A percentile compares a stretch with the other conserved stretches of the same genome.
These are phyloP conservation scores for Graphilbum ipis-grandicollis DNA, from an alignment of 2,329 filamentous ascomycete species.

Conservation along the genomic window DNA sequence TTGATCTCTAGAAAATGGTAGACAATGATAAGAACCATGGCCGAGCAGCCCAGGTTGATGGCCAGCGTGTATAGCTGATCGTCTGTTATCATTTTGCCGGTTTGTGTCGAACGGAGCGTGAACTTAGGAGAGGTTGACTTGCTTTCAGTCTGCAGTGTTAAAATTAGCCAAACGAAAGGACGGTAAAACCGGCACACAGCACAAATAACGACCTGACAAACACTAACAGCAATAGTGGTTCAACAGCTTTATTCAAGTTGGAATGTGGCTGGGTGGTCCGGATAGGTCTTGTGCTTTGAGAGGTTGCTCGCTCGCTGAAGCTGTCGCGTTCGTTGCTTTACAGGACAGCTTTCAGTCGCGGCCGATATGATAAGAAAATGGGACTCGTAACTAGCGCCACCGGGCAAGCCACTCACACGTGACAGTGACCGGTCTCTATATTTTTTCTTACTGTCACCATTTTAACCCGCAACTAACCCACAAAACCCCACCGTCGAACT, in stretches of 20 bases:
- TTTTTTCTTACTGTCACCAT: too few species aligned
- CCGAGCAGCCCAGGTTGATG: slow-evolving; percentile 75
- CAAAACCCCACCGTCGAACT: too few species aligned
- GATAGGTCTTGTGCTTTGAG: neutral
- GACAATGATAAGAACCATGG: slow-evolving; percentile 83
- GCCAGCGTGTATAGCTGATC: slow-evolving; percentile 77
- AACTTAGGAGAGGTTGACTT: too few species aligned
- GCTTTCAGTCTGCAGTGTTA: too few species aligned
- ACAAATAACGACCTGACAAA: too few species aligned
- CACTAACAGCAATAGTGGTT: too few species aligned
- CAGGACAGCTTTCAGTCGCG: slow-evolving; percentile 1
- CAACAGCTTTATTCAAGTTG: neutral
- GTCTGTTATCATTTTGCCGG: slow-evolving; percentile 76
- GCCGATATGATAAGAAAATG: neutral
- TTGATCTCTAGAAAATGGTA: slow-evolving; percentile 98
- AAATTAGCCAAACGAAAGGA: too few species aligned
- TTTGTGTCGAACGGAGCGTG: neutral
- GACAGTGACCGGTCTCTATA: too few species aligned
- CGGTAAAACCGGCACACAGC: too few species aligned
- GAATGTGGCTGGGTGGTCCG: neutral
- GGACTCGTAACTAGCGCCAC: too few species aligned
- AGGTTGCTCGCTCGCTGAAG: neutral
- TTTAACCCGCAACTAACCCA: too few species aligned
- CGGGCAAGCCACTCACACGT: too few species aligned
- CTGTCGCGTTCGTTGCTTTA: neutral